Conservation (phyloP, 139 green algal genomes). For the Coccomyxa sp. region DNA sequence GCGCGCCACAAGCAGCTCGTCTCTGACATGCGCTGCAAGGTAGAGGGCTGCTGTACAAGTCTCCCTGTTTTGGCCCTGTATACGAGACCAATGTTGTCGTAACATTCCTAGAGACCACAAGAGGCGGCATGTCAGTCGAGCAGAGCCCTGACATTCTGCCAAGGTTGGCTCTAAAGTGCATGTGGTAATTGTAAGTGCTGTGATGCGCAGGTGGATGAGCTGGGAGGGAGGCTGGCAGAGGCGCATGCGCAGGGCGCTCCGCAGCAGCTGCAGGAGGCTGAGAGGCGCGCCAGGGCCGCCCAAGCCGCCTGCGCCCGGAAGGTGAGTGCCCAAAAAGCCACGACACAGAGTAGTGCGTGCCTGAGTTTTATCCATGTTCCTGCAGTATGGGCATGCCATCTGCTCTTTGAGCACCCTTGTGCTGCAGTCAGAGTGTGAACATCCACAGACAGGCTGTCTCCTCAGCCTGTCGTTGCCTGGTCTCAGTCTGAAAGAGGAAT, state of each 20-base stretch:
- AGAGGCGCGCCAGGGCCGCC: neutral
- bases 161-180: neutral
- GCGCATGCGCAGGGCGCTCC: neutral
- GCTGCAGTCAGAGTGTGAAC: too few species aligned
- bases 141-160: neutral
- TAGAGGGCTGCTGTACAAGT: neutral
- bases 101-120: too few species aligned
- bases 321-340: neutral
- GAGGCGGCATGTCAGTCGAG: neutral
- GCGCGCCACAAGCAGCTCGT: constrained; percentile 37
- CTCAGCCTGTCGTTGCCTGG: too few species aligned
- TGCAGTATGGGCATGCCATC: too few species aligned
- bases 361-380: too few species aligned
- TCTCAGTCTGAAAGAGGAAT: too few species aligned
- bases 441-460: too few species aligned
- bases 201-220: constrained; percentile 17
- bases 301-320: neutral
- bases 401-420: too few species aligned
- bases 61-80: neutral
- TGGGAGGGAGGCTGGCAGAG: constrained; percentile 13
- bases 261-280: neutral
- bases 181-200: neutral
- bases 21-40: constrained; percentile 13
- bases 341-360: too few species aligned
- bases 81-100: too few species aligned